A percentile compares a stretch with the other conserved stretches of the same genome.
Evolutionary conservation across 2,329 filamentous ascomycete species (phyloP).

Genomic region (Sordariomycetes sp.): DNA sequence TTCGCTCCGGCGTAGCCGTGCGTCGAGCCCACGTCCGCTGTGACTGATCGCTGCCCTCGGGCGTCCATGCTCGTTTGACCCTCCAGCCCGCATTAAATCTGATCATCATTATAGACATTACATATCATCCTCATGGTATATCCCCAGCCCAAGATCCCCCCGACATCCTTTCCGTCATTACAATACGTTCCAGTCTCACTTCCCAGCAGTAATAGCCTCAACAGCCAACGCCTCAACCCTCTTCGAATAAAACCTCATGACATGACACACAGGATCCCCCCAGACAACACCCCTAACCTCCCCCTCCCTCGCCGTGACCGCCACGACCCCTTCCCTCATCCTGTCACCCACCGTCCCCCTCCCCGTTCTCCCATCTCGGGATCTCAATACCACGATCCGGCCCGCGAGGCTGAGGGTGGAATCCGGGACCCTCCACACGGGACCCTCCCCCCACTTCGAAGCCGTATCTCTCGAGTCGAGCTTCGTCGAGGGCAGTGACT

Average conservation of each 20-base stretch:
- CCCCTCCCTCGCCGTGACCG: slow-evolving; percentile 54
- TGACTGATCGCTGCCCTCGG: too few species aligned
- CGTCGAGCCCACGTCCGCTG: too few species aligned
- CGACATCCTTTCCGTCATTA: too few species aligned
- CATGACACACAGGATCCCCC: slow-evolving; percentile 69
- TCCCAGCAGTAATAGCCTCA: slow-evolving; percentile 22
- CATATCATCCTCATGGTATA: background rate
- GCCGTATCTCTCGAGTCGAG: slow-evolving; percentile 6
- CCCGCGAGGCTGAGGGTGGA: slow-evolving; percentile 59
- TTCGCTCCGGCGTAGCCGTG: too few species aligned
- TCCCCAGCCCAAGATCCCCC: background rate
- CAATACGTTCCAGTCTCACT: background rate
- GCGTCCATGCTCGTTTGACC: too few species aligned
- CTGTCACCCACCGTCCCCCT: slow-evolving; percentile 35
- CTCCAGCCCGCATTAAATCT: too few species aligned
- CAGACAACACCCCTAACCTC: slow-evolving; percentile 60
- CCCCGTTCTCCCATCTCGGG: slow-evolving; percentile 23
- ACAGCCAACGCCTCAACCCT: slow-evolving; percentile 61
- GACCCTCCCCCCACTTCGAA: background rate
- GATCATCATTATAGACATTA: background rate
- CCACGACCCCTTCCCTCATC: slow-evolving; percentile 49
- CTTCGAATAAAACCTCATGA: slow-evolving; percentile 65
- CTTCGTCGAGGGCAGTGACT: slow-evolving; percentile 7
- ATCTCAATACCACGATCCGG: slow-evolving; percentile 51
- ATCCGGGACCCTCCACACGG: slow-evolving; percentile 49